Evolutionary conservation across 2,329 filamentous ascomycete genomes (phyloP).

Genomic region (Thielaviopsis ethacetica): DNA sequence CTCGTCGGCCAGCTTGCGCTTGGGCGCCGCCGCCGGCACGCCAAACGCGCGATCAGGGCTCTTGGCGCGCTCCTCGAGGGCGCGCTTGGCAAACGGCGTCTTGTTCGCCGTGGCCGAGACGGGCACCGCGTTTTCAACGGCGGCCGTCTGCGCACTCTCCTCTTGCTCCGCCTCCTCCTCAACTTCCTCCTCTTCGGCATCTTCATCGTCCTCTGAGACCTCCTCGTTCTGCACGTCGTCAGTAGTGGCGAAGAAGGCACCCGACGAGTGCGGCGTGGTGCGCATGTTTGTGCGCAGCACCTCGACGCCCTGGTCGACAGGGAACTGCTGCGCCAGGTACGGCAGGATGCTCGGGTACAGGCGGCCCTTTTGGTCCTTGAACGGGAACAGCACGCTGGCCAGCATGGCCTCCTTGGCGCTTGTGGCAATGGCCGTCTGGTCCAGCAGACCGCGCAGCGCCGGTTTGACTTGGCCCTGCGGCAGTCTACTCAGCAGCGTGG

Average conservation of each 20-base stretch:
- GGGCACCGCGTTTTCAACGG: not conserved
- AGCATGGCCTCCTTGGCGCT: slow-evolving; percentile 57
- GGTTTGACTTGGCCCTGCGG: slow-evolving; percentile 53
- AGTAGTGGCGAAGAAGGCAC: slow-evolving; percentile 16
- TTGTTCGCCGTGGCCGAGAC: slow-evolving; percentile 12
- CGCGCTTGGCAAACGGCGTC: slow-evolving; percentile 2
- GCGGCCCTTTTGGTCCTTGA: slow-evolving; percentile 44
- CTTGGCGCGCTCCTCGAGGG: slow-evolving; percentile 5
- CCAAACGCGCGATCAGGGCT: slow-evolving; percentile 6
- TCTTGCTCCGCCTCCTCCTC: slow-evolving; percentile 22
- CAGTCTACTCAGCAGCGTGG: slow-evolving; percentile 42
- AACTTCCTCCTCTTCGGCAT: slow-evolving; percentile 22
- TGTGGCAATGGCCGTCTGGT: slow-evolving; percentile 63
- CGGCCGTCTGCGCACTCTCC: not conserved
- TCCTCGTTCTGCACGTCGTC: slow-evolving; percentile 8
- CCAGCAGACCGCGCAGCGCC: slow-evolving; percentile 56
- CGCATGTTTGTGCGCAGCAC: slow-evolving; percentile 47
- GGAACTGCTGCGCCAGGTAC: slow-evolving; percentile 53
- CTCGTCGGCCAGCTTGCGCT: slow-evolving; percentile 24
- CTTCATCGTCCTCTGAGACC: slow-evolving; percentile 11
- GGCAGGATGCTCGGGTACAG: slow-evolving; percentile 63
- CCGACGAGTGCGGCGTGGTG: slow-evolving; percentile 18
- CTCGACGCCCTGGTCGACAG: slow-evolving; percentile 50
- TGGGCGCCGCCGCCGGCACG: slow-evolving; percentile 16
- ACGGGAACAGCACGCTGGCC: slow-evolving; percentile 67